Evolutionary conservation across 768 basidiomycete species (phyloP).

Genomic region (Paxillus involutus): DNA sequence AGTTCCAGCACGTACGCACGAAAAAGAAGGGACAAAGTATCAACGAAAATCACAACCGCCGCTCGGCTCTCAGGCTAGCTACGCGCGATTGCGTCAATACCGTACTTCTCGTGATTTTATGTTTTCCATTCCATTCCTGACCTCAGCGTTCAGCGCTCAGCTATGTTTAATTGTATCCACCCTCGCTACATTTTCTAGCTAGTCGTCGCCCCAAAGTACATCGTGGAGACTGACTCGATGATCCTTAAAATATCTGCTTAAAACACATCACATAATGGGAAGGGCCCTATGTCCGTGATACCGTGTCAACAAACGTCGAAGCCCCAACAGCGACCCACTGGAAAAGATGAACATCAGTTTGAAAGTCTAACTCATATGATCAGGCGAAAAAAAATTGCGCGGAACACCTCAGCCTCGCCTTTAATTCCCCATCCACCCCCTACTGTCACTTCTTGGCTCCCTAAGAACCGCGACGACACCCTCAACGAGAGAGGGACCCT

Average conservation of each 20-base stretch:
- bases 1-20: background rate
- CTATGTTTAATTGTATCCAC: background rate
- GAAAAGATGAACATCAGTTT: conserved; percentile 2
- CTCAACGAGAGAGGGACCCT: conserved; percentile 33
- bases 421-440: conserved; percentile 78
- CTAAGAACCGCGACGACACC: conserved; percentile 30
- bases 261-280: background rate
- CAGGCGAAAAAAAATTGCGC: background rate
- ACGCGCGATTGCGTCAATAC: background rate
- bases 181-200: background rate
- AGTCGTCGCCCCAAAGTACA: background rate
- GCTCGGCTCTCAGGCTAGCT: conserved; percentile 1
- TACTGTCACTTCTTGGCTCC: conserved; percentile 34
- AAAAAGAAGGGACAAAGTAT: conserved; percentile 1
- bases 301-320: background rate
- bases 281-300: background rate
- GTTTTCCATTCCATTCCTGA: background rate
- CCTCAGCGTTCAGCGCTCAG: background rate
- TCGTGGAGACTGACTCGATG: too few relatives aligned
- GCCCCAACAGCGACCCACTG: background rate
- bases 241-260: background rate
- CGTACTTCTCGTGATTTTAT: background rate
- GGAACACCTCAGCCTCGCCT: conserved; percentile 83
- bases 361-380: background rate
- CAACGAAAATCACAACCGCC: conserved; percentile 5